Evolutionary conservation across 2,329 filamentous ascomycete species (phyloP), one percentile per base, ranked within the genome.

Genomic region (Aspergillus sp.): DNA sequence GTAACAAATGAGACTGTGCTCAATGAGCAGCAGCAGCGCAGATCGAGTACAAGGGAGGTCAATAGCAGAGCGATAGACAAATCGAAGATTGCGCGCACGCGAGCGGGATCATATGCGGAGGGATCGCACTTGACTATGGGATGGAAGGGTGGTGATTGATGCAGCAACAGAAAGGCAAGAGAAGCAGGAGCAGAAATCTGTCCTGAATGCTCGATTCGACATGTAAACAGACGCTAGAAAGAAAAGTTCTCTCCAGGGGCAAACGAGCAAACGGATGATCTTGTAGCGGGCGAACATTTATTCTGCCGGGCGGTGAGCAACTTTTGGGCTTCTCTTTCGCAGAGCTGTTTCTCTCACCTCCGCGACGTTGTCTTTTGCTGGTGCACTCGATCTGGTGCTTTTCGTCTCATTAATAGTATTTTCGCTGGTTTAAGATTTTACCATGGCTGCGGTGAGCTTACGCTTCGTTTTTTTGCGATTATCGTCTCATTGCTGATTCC

Each of bases 361-460:
- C 41, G 41, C 41, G 23, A 27, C 4, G 38, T 22, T 41, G 19
- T 41, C 22, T 49, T 55, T 54, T 46, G 38, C 46, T 50, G 44
- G 32, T 38, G 46, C 30, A 37, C 44, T 37, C 23, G 4, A 38
- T 49, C 45, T 49, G 37, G 35, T 49, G n/a, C 23, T 37, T 41
- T 25, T 23, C 41, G 17, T 15, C 45, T 47, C 43, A 35, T 44
- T 35, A 47, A 41, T 52, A 50, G 37, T 30, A 15, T 35, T 27
- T 37, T 33, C 43, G 43, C 47, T 17, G 50, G 48, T 7, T 48
- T 7, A 44, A 23, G 33, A 35, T 30, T 22, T 51, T 44, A 60
- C 39, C 45, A 71, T 71, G 68, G 66, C 67, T 61, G 64, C 60
- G 50, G 68, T 71, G 48, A 62, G 67, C 59, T 17, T 19, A 17